Percentiles rank a stretch among this genome's conserved stretches.
Conservation (phyloP, 306 rosid species). For the Quercus agrifolia region DNA sequence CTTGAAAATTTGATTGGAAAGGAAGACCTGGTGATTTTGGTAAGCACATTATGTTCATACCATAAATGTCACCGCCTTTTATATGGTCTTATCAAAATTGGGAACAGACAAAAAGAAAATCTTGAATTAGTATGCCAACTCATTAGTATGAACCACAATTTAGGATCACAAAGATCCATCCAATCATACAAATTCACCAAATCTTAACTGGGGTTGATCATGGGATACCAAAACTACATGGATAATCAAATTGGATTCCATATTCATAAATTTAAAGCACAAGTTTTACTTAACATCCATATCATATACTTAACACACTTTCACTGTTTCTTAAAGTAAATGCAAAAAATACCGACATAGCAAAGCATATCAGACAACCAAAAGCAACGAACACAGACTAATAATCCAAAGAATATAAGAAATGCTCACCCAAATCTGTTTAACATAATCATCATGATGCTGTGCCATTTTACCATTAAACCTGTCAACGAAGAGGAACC, state of each 20-base stretch:
- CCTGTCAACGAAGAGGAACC: conserved; percentile 73
- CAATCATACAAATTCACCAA: not conserved
- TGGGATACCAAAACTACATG: not conserved
- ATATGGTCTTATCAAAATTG: not conserved
- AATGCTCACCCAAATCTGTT: conserved; percentile 55
- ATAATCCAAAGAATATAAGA: not conserved
- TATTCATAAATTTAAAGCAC: not conserved
- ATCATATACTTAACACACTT: too few species aligned
- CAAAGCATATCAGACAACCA: not conserved
- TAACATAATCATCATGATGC: conserved; percentile 47
- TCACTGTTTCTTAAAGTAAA: too few species aligned
- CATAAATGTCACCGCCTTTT: not conserved
- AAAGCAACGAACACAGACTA: not conserved
- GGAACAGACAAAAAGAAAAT: not conserved
- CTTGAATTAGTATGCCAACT: not conserved
- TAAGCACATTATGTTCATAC: not conserved
- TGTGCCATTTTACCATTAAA: conserved; percentile 38
- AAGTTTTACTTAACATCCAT: not conserved
- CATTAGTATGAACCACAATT: not conserved
- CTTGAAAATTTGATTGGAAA: not conserved
- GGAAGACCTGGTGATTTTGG: not conserved
- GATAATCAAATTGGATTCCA: not conserved
- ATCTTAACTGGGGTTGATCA: not conserved
- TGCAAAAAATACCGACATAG: not conserved
- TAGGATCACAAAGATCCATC: not conserved